Conservation (phyloP, 306 rosid species). For the Adenanthera pavonina region DNA sequence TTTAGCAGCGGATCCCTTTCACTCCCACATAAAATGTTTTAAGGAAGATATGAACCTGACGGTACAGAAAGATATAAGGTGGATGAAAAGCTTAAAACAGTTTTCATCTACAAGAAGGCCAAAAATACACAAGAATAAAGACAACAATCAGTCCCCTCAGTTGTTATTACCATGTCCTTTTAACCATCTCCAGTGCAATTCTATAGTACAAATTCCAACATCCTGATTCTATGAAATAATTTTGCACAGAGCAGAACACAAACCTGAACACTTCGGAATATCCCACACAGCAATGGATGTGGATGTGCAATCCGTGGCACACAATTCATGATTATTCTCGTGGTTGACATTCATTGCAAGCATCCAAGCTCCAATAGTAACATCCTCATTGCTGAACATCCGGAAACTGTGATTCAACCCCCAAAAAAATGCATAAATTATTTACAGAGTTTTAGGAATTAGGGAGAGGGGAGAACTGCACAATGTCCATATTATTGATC, state of each 20-base stretch:
- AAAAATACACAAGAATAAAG: slow-evolving; percentile 2
- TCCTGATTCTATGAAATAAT: slow-evolving; percentile 4
- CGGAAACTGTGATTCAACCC: slow-evolving; percentile 69
- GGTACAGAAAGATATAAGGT: slow-evolving; percentile 18
- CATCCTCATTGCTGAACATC: slow-evolving; percentile 99
- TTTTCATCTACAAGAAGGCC: background rate
- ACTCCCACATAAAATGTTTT: background rate
- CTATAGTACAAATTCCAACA: slow-evolving; percentile 13
- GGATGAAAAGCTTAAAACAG: slow-evolving; percentile 26
- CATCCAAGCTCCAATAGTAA: slow-evolving; percentile 99
- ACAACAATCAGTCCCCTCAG: background rate
- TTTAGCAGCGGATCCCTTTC: background rate
- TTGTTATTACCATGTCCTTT: slow-evolving; percentile 5
- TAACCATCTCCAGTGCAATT: background rate
- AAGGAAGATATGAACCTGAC: slow-evolving; percentile 4
- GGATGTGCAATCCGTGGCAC: slow-evolving; percentile 68
- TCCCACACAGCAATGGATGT: slow-evolving; percentile 97
- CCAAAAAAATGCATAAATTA: slow-evolving; percentile 30
- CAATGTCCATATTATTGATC: background rate
- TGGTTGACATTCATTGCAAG: slow-evolving; percentile 98
- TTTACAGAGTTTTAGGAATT: slow-evolving; percentile 4
- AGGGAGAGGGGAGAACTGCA: slow-evolving; percentile 7
- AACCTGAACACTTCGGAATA: slow-evolving; percentile 97
- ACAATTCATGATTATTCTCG: slow-evolving; percentile 76
- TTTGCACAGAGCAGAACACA: slow-evolving; percentile 41